Conservation (phyloP, 2,329 filamentous ascomycete species). For the Ustulina deusta region DNA sequence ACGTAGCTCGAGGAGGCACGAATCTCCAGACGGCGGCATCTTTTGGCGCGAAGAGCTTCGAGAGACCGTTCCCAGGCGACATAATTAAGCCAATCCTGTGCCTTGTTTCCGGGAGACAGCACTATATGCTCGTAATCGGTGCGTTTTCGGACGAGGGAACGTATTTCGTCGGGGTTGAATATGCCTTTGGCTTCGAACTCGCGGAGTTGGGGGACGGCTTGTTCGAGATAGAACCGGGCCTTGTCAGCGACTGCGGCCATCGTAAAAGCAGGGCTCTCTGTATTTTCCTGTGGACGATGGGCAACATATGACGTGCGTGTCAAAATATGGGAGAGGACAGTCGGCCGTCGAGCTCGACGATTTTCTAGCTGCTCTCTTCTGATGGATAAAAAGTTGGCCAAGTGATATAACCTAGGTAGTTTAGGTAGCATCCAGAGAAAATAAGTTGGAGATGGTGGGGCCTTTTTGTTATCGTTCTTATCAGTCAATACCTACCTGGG, state of each 20-base stretch:
- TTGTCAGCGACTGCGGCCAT: conserved; percentile 93
- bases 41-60: conserved; percentile 83
- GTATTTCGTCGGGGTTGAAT: conserved; percentile 91
- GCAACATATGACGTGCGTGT: neutral
- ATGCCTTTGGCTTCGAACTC: conserved; percentile 93
- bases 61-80: conserved; percentile 77
- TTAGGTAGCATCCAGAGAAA: conserved; percentile 34
- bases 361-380: neutral
- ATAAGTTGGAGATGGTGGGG: conserved; percentile 39
- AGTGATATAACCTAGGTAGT: conserved; percentile 12
- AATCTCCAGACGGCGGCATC: conserved; percentile 83
- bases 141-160: conserved; percentile 86
- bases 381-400: conserved; percentile 17
- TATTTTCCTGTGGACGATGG: neutral
- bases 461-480: conserved; percentile 35
- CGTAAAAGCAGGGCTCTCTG: conserved; percentile 10
- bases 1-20: conserved; percentile 74
- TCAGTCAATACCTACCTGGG: conserved; percentile 14
- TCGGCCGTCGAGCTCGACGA: neutral
- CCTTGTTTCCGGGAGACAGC: conserved; percentile 80
- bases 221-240: conserved; percentile 93
- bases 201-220: conserved; percentile 89
- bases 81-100: conserved; percentile 86
- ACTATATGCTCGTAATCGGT: conserved; percentile 94
- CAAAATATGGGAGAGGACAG: neutral